These are phyloP conservation scores for Lophiotrema nucula DNA, from an alignment of 495 filamentous ascomycete species.

Conservation along the genomic window DNA sequence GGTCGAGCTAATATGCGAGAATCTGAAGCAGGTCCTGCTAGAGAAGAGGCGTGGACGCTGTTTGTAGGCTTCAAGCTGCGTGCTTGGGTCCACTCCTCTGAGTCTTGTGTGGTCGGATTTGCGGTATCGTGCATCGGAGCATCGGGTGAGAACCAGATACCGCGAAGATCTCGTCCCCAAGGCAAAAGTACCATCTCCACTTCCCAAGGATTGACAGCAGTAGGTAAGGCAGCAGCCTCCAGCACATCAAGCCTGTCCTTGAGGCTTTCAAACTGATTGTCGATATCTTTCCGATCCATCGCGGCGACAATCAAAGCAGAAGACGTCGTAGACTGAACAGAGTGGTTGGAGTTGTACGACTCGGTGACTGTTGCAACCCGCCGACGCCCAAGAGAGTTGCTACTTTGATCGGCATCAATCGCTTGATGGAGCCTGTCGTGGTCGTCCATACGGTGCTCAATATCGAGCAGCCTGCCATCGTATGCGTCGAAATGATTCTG, in stretches of 20 bases:
- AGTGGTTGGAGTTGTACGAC: slow-evolving; percentile 39
- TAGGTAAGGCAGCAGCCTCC: slow-evolving; percentile 54
- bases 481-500: slow-evolving; percentile 57
- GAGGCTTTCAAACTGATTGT: slow-evolving; percentile 49
- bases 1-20: background rate
- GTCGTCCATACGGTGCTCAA: slow-evolving; percentile 61
- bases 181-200: slow-evolving; percentile 69
- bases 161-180: slow-evolving; percentile 57
- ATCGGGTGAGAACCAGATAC: slow-evolving; percentile 57
- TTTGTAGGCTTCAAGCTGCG: slow-evolving; percentile 25
- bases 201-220: slow-evolving; percentile 60
- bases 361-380: slow-evolving; percentile 12
- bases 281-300: slow-evolving; percentile 38
- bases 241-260: slow-evolving; percentile 57
- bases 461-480: slow-evolving; percentile 58
- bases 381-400: slow-evolving; percentile 1
- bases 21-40: background rate
- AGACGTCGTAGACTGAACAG: slow-evolving; percentile 37
- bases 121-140: slow-evolving; percentile 47
- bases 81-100: slow-evolving; percentile 60
- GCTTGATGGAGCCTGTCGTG: slow-evolving; percentile 51
- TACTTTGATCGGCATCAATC: slow-evolving; percentile 44
- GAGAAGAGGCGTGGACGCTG: background rate
- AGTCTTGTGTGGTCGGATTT: slow-evolving; percentile 40
- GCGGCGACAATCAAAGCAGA: slow-evolving; percentile 39